Evolutionary conservation across 805 yeast species (phyloP), one percentile per base, ranked within the genome.

Genomic region (Nakazawaea laoshanensis): DNA sequence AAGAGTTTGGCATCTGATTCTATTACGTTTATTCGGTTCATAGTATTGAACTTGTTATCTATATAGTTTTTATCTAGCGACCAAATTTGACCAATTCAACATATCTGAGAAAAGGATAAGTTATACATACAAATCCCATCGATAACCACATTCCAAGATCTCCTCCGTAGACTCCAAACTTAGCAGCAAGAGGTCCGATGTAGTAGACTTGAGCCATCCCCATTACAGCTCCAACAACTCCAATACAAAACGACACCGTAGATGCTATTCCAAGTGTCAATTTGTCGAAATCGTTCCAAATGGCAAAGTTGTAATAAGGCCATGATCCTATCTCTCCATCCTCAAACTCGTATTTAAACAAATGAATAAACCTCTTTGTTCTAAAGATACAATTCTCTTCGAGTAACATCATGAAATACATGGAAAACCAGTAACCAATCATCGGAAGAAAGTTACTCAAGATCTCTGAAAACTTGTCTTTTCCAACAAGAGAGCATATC

Each of bases 121-220:
- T 58, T 2, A 76, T 39, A 0, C 76, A 80, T 3, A 86, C 61
- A 43, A 86, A 74, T 0, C 75, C 92, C 71, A 81, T 70, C 10
- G 81, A 63, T 23, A 85, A 52, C 75, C 88, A 82, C 71, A 79
- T 76, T 16, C 92, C 96, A 25, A 86, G 51, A 51, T 86, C 95
- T 13, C 86, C 94, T 36, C 83, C 87, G 40, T 54, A 52, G 5
- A 65, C 75, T 14, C 94, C 94, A 11, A 81, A 59, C 4, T 61
- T 45, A 19, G 53, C 53, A 9, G 94, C 94, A 8, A 85, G 44
- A 0, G 85, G 85, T 0, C 95, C 96, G 5, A 69, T 62, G 66
- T 80, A 86, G 55, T 86, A 86, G 5, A 76, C 81, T 52, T 86
- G 96, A 17, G 82, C 67, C 96, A 86, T 86, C 5, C 95, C 94